Evolutionary conservation across 305 asterid genomes (phyloP).

Genomic region (Fraxinus platypoda): DNA sequence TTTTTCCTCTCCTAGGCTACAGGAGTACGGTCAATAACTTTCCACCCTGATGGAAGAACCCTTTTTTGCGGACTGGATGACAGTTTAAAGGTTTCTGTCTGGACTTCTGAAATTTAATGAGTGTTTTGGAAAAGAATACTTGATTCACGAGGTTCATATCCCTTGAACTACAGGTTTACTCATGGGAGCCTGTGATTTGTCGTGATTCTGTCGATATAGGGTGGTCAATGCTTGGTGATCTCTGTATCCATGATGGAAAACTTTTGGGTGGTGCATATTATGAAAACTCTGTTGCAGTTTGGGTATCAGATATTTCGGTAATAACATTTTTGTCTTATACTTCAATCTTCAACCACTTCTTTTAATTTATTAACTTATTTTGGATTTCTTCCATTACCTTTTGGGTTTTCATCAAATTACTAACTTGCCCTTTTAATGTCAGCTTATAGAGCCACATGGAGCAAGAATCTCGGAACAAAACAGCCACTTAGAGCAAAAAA

Average conservation of each 20-base stretch:
- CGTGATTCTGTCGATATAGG: slow-evolving; percentile 96
- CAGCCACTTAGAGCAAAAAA: slow-evolving; percentile 40
- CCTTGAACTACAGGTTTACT: slow-evolving; percentile 66
- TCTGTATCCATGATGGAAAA: slow-evolving; percentile 85
- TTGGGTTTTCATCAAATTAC: slow-evolving; percentile 8
- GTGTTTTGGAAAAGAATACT: slow-evolving; percentile 12
- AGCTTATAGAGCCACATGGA: slow-evolving; percentile 77
- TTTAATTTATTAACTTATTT: slow-evolving; percentile 7
- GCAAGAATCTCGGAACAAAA: slow-evolving; percentile 42
- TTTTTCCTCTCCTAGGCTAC: slow-evolving; percentile 55
- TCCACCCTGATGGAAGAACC: slow-evolving; percentile 94
- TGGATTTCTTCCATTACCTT: neutral
- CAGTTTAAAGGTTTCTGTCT: slow-evolving; percentile 71
- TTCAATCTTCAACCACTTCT: slow-evolving; percentile 19
- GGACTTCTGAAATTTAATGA: slow-evolving; percentile 17
- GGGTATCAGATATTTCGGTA: slow-evolving; percentile 97
- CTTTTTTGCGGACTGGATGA: slow-evolving; percentile 90
- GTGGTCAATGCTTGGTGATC: slow-evolving; percentile 93
- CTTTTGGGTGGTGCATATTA: slow-evolving; percentile 92
- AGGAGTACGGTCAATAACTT: slow-evolving; percentile 80
- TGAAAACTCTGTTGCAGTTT: slow-evolving; percentile 84
- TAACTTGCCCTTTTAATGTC: slow-evolving; percentile 28
- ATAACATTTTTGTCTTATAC: slow-evolving; percentile 21
- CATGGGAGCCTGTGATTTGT: slow-evolving; percentile 96
- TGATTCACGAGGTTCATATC: slow-evolving; percentile 22